Base-by-base conservation (phyloP, 352 stramenopile species). In the Pythium rishiriense region DNA sequence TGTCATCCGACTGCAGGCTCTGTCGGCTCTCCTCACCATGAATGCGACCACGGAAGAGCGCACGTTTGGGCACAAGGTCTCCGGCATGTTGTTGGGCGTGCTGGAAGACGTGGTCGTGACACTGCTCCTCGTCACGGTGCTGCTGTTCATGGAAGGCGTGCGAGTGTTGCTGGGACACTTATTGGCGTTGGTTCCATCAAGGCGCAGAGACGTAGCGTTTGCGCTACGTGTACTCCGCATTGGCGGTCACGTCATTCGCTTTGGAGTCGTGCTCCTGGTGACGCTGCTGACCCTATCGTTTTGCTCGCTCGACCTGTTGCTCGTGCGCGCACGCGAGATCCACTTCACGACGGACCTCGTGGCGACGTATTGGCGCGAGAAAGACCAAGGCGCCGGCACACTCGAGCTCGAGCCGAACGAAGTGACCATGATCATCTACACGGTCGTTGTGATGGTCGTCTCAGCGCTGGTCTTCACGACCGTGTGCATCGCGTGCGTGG, bases 301-400 rank as follows among this genome's bases (percentile, higher is more conserved):
- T 6, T 74, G 81, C 39, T 61, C 66, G 0, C 69, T 69, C 0
- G 76, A 88, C 51, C 45, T 73, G 26, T 50, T 88, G 56, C 58
- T 86, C n/a, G 53, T 88, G 43, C 70, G 68, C 2, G 61, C 71
- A 0, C 73, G 75, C 0, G 48, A 70, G 10, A 74, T 86, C 66
- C 76, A 75, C 21, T 88, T 88, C 59, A 86, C 79, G 31, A 79
- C 80, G 21, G 76, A 84, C 22, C 68, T 83, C 17, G 67, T 84
- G 14, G 55, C 52, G 0, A 76, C 73, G 58, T 79, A 77, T 29
- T 63, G 74, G 10, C 67, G 73, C 35, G 76, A 76, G 41, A 70
- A 75, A 7, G 37, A 64, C 69, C 28, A 69, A 68, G 19, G 70
- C 68, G 5, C 62, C 56, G 25, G 47, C 43, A 9, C 29, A 4